Evolutionary conservation across 768 basidiomycete genomes (phyloP).

Genomic region (Kwoniella sp.): DNA sequence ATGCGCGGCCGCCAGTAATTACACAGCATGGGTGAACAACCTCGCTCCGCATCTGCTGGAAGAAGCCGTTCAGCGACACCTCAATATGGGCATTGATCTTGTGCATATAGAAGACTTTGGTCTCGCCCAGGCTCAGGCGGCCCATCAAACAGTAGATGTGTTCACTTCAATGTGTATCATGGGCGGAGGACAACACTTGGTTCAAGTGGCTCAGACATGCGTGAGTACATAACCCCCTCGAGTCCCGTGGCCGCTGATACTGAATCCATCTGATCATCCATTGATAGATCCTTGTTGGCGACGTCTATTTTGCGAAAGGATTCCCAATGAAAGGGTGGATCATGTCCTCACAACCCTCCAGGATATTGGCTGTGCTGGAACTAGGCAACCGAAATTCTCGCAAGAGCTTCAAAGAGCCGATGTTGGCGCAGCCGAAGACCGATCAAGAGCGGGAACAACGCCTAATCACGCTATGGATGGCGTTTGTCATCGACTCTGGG

Average conservation of each 20-base stretch:
- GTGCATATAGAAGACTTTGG: constrained; percentile 44
- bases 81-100: constrained; percentile 28
- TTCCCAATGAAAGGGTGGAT: constrained; percentile 47
- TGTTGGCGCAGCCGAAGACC: constrained; percentile 30
- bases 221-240: constrained; percentile 34
- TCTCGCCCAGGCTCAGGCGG: constrained; percentile 33
- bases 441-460: constrained; percentile 46
- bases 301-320: constrained; percentile 44
- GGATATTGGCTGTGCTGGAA: constrained; percentile 43
- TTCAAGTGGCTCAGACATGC: constrained; percentile 41
- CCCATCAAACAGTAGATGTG: constrained; percentile 25
- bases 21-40: constrained; percentile 63
- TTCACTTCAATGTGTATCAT: constrained; percentile 30
- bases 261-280: not conserved
- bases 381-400: constrained; percentile 27
- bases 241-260: no score
- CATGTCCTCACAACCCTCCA: constrained; percentile 31
- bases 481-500: constrained; percentile 41
- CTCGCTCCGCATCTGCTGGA: constrained; percentile 49
- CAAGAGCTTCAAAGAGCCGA: constrained; percentile 25
- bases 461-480: constrained; percentile 44
- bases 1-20: constrained; percentile 75
- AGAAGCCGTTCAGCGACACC: constrained; percentile 20
- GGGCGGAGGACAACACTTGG: constrained; percentile 28
- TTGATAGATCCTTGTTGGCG: constrained; percentile 35